Base-by-base conservation (phyloP, 2,329 filamentous ascomycete species). In the Ploettnerulaceae sp. region DNA sequence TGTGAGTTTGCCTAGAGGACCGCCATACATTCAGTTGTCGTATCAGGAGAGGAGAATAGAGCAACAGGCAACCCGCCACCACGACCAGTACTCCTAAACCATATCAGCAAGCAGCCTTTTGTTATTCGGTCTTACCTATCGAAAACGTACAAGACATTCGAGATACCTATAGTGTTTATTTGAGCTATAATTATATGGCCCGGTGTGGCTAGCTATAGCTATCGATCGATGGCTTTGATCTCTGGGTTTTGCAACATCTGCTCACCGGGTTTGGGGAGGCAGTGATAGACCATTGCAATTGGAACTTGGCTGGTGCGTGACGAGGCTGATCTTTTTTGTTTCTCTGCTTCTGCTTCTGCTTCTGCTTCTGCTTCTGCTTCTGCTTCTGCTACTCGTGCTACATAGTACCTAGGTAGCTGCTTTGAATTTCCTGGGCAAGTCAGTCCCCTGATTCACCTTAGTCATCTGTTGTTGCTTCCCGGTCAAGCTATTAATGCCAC, bases 1-100 rank as follows among this genome's bases (percentile, higher is more conserved):
- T 51, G 49, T 15, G 18, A 25, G 21, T 39, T 26, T 36, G 21
- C 29, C 18, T 24, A 26, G 36, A 41, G 14, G 11, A 20, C 44
- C 35, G 11, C 11, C 24, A 11, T 37, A 7, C 3, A 9, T 21
- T n/a, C n/a, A n/a, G n/a, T n/a, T n/a, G n/a, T 21, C 14, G 37
- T 29, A 40, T 40, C 31, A n/a, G 37, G 36, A 39, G 33, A 35
- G 24, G 36, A 26, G n/a, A n/a, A n/a, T n/a, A 17, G 4, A 24
- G 17, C 25, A 4, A 26, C 15, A 15, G 21, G 15, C 7, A 25
- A 21, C 25, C 33, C 34, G 25, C 24, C 24, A 31, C 36, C 11
- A 7, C n/a, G n/a, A n/a, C n/a, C n/a, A n/a, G n/a, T n/a, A n/a
- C n/a, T n/a, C n/a, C n/a, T n/a, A 28, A 34, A 11, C 15, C 15